Evolutionary conservation across 805 yeast species (phyloP).

Genomic region (Candida ortonii): DNA sequence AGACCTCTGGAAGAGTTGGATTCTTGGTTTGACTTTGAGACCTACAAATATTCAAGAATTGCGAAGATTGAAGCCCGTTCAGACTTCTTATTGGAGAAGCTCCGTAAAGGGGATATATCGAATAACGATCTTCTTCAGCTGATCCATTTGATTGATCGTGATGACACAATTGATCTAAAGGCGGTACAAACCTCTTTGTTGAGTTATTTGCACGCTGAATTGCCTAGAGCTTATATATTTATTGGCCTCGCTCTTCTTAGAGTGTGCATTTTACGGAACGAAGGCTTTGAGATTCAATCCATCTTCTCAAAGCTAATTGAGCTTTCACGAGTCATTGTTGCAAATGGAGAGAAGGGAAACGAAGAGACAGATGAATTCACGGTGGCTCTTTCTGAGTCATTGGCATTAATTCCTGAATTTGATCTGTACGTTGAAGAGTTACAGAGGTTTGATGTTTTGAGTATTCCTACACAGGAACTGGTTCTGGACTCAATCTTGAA

Average conservation of each 20-base stretch:
- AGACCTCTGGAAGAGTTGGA: constrained; percentile 13
- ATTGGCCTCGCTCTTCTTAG: constrained; percentile 17
- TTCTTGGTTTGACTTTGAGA: constrained; percentile 22
- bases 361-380: constrained; percentile 18
- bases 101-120: constrained; percentile 11
- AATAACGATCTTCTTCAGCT: constrained; percentile 15
- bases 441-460: constrained; percentile 18
- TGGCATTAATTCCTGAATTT: constrained; percentile 35
- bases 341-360: background rate
- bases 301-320: constrained; percentile 19
- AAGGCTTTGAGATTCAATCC: constrained; percentile 3
- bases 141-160: constrained; percentile 9
- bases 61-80: background rate
- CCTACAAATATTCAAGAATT: constrained; percentile 9
- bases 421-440: constrained; percentile 38
- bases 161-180: constrained; percentile 3
- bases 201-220: constrained; percentile 8
- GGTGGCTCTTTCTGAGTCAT: constrained; percentile 36
- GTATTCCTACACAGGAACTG: constrained; percentile 18
- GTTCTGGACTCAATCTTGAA: constrained; percentile 14
- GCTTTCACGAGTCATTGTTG: constrained; percentile 7
- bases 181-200: constrained; percentile 13
- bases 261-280: constrained; percentile 15
- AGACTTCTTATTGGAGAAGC: constrained; percentile 12
- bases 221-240: constrained; percentile 10